phyloP scores from a whole-genome alignment of 1,284 basidiomycete species.

The Tilletia setariae region DNA sequence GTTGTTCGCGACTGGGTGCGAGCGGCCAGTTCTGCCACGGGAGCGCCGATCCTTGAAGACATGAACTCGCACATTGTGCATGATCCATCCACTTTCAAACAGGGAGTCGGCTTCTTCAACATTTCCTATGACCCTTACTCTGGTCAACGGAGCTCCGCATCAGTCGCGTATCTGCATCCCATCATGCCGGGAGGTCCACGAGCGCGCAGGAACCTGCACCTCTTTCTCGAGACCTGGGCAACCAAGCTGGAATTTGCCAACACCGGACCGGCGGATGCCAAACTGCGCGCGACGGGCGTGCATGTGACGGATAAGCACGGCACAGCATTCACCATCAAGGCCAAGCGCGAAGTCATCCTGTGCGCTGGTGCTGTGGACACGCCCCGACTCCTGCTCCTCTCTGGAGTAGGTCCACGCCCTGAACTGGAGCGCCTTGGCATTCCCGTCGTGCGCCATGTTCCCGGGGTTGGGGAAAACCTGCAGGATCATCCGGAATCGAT shows the following conservation, averaged over 20 bases:
- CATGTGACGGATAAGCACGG: constrained; percentile 15
- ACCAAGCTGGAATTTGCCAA: constrained; percentile 35
- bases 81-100: constrained; percentile 26
- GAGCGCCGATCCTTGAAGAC: constrained; percentile 50
- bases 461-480: constrained; percentile 61
- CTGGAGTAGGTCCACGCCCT: constrained; percentile 59
- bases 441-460: constrained; percentile 56
- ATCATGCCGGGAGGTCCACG: constrained; percentile 52
- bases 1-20: constrained; percentile 53
- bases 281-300: constrained; percentile 13
- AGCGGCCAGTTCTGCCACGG: constrained; percentile 41
- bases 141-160: constrained; percentile 48
- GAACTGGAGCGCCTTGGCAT: constrained; percentile 58
- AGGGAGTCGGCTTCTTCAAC: constrained; percentile 54
- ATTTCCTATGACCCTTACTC: constrained; percentile 55
- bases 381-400: constrained; percentile 60
- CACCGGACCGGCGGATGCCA: constrained; percentile 23
- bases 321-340: constrained; percentile 36
- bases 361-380: constrained; percentile 57
- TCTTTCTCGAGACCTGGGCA: constrained; percentile 56
- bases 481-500: constrained; percentile 59
- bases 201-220: constrained; percentile 51
- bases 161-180: constrained; percentile 54
- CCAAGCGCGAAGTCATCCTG: constrained; percentile 51
- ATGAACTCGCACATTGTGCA: constrained; percentile 45